Conservation (phyloP, 306 rosid genomes). For the Corylus avellana region DNA sequence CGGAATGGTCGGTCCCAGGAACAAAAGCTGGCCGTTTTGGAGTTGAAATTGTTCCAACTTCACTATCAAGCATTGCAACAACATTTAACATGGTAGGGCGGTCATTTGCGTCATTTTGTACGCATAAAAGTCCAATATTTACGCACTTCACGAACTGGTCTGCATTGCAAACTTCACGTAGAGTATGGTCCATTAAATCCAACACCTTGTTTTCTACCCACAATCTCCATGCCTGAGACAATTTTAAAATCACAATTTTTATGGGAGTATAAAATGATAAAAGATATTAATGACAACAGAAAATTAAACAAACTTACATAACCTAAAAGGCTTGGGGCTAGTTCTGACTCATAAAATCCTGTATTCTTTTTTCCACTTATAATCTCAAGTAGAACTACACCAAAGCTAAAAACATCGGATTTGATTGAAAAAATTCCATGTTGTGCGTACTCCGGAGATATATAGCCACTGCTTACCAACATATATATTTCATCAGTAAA, state of each 20-base stretch:
- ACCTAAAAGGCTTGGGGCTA: constrained; percentile 44
- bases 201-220: constrained; percentile 46
- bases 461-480: constrained; percentile 41
- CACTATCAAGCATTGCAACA: constrained; percentile 42
- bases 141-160: constrained; percentile 41
- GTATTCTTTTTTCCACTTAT: constrained; percentile 53
- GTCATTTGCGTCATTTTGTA: constrained; percentile 55
- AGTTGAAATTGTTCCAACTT: constrained; percentile 30
- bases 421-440: constrained; percentile 50
- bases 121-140: constrained; percentile 35
- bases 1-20: constrained; percentile 3
- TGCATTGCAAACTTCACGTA: constrained; percentile 31
- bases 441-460: constrained; percentile 50
- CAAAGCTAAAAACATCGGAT: constrained; percentile 58
- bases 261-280: not conserved
- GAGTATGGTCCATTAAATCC: constrained; percentile 39
- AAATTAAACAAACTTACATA: constrained; percentile 36
- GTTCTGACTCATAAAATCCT: constrained; percentile 33
- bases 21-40: constrained; percentile 49
- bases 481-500: no score
- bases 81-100: constrained; percentile 46
- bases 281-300: not conserved
- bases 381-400: constrained; percentile 55
- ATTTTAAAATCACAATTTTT: not conserved
- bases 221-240: constrained; percentile 46